Base-by-base conservation (phyloP, 1,139 yeast genomes). In the Trichomonascaceae sp. region DNA sequence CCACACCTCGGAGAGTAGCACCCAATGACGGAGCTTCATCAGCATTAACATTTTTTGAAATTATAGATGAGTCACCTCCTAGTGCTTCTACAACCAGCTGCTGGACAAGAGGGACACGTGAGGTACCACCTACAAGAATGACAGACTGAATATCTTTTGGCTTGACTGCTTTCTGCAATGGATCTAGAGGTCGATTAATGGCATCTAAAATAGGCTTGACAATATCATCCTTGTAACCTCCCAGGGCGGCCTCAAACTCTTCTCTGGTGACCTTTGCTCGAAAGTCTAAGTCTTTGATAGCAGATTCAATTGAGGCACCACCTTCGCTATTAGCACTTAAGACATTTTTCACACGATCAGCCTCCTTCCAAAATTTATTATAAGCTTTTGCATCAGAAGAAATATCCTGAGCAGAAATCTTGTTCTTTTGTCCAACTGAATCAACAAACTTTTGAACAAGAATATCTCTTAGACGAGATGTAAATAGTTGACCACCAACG, bases 11-110 rank as follows among this genome's bases (percentile, higher is more conserved):
- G 49, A 87, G 74, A 13, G 96, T 83, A 5, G 95, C 83, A 53
- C 99, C 99, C 64, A 88, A 76, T 13, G 90, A 96, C 56, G 89
- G 90, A 57, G 97, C 84, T 71, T 93, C 99, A 71, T 93, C 99
- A 0, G 99, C 95, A 69, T 93, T 93, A 50, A 95, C 96, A 54
- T 85, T 88, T 68, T 85, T 90, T n/a, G 96, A 79, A 50, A 95
- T 75, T 46, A 66, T 65, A 9, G 60, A 61, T 54, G 76, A 74
- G 1, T 80, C 83, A 32, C 82, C 83, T 32, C 81, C 83, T 1
- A 84, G 84, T 45, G 85, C 72, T 7, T 58, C 58, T 19, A 63
- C 60, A 48, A 86, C 74, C 3, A 78, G 69, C 5, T 72, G 64
- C 69, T 89, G 95, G 52, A 93, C 85, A 64, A 87, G 80, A 17